Conservation (phyloP, 2,329 filamentous ascomycete species). For the Arthroderma uncinatum region DNA sequence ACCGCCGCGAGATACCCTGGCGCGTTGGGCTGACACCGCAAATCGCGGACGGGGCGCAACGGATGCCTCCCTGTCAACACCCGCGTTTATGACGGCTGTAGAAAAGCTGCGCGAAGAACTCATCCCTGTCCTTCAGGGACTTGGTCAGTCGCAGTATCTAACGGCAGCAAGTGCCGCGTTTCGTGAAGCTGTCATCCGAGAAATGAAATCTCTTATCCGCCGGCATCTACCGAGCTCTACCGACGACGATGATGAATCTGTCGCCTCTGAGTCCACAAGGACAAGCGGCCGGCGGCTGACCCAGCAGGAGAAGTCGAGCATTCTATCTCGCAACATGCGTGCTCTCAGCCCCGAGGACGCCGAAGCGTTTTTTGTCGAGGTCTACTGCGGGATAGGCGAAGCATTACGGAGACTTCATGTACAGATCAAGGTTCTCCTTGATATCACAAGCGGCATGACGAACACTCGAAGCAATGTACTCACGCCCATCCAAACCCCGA, state of each 20-base stretch:
- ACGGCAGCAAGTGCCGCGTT: slow-evolving; percentile 38
- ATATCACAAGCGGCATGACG: slow-evolving; percentile 64
- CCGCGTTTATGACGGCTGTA: not conserved
- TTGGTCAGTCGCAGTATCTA: slow-evolving; percentile 6
- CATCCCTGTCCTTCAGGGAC: slow-evolving; percentile 5
- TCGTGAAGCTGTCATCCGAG: slow-evolving; percentile 68
- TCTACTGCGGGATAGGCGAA: slow-evolving; percentile 81
- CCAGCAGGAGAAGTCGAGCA: slow-evolving; percentile 78
- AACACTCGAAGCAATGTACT: no score
- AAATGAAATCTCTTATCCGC: slow-evolving; percentile 74
- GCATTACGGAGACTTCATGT: slow-evolving; percentile 75
- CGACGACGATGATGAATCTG: slow-evolving; percentile 83
- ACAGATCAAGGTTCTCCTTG: slow-evolving; percentile 82
- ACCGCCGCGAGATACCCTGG: slow-evolving; percentile 1
- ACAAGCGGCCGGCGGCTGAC: slow-evolving; percentile 48
- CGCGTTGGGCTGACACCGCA: slow-evolving; percentile 1
- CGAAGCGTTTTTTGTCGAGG: slow-evolving; percentile 65
- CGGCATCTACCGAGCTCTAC: slow-evolving; percentile 78
- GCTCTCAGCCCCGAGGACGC: slow-evolving; percentile 73
- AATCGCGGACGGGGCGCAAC: not conserved
- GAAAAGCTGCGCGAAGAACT: slow-evolving; percentile 8
- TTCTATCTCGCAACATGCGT: slow-evolving; percentile 75
- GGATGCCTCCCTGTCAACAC: not conserved
- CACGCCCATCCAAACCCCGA: no score
- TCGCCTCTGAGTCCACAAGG: slow-evolving; percentile 65